phyloP scores from a whole-genome alignment of 148 eudicot genomes.

The Camellia sinensis region DNA sequence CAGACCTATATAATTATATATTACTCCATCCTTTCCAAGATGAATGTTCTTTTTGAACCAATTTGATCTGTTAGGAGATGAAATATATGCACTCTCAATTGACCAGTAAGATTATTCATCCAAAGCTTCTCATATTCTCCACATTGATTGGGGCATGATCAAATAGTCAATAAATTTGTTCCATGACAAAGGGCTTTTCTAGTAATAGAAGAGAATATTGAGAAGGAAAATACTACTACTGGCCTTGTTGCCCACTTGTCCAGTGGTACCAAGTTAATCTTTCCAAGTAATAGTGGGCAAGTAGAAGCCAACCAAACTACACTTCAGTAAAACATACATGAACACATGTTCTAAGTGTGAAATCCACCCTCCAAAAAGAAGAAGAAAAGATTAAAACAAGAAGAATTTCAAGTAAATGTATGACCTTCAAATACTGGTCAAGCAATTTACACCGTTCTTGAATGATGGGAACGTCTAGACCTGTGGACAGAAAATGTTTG shows the following conservation, averaged over 20 bases:
- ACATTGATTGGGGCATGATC: background rate
- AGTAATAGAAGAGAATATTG: background rate
- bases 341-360: background rate
- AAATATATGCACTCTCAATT: background rate
- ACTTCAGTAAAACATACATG: background rate
- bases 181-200: background rate
- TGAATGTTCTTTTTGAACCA: background rate
- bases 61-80: background rate
- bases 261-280: slow-evolving; percentile 5
- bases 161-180: background rate
- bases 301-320: slow-evolving; percentile 10
- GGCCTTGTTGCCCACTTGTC: slow-evolving; percentile 3
- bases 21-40: background rate
- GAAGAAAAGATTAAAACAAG: background rate
- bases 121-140: background rate
- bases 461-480: slow-evolving; percentile 84
- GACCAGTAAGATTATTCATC: slow-evolving; percentile 1
- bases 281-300: background rate
- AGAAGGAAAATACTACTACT: background rate
- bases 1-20: background rate
- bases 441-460: slow-evolving; percentile 90
- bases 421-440: slow-evolving; percentile 89
- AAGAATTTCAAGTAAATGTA: slow-evolving; percentile 7
- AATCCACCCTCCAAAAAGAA: background rate
- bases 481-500: slow-evolving; percentile 90